Evolutionary conservation across 108 stramenopile species (phyloP).

Genomic region (Seminavis robusta): DNA sequence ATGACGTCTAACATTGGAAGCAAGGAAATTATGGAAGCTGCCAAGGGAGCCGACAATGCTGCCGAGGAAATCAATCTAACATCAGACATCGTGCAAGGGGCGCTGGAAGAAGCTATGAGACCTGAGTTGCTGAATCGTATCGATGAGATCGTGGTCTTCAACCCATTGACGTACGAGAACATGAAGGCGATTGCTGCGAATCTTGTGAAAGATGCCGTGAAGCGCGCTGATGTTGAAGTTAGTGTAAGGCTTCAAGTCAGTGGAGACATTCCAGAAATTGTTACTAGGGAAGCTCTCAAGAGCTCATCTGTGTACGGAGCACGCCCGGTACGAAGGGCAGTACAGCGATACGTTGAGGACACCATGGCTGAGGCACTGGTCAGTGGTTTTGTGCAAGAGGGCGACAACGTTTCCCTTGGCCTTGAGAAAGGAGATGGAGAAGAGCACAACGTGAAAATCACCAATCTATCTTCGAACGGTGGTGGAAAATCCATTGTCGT

Average conservation of each 20-base stretch:
- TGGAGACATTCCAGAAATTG: slow-evolving; percentile 48
- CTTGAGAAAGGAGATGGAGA: slow-evolving; percentile 27
- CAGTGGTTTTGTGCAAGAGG: slow-evolving; percentile 59
- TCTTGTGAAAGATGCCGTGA: slow-evolving; percentile 46
- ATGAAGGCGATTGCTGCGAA: slow-evolving; percentile 67
- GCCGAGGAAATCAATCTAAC: slow-evolving; percentile 18
- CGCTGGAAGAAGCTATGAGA: slow-evolving; percentile 61
- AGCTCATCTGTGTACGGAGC: slow-evolving; percentile 67
- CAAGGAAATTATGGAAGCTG: slow-evolving; percentile 70
- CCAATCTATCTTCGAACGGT: slow-evolving; percentile 12
- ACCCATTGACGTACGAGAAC: slow-evolving; percentile 64
- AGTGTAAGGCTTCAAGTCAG: slow-evolving; percentile 45
- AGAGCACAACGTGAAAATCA: slow-evolving; percentile 30
- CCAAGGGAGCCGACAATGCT: slow-evolving; percentile 34
- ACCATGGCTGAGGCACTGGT: slow-evolving; percentile 70
- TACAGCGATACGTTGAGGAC: slow-evolving; percentile 71
- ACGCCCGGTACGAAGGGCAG: slow-evolving; percentile 69
- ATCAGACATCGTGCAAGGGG: slow-evolving; percentile 46
- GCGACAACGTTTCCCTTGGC: slow-evolving; percentile 56
- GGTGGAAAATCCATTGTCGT: slow-evolving; percentile 16
- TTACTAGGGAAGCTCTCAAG: slow-evolving; percentile 56
- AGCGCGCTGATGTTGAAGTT: slow-evolving; percentile 45
- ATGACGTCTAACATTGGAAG: slow-evolving; percentile 96
- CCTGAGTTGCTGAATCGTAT: slow-evolving; percentile 96
- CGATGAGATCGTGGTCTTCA: slow-evolving; percentile 95